Evolutionary conservation across 345 rosid species (phyloP).

Genomic region (Sisymbrium irio): DNA sequence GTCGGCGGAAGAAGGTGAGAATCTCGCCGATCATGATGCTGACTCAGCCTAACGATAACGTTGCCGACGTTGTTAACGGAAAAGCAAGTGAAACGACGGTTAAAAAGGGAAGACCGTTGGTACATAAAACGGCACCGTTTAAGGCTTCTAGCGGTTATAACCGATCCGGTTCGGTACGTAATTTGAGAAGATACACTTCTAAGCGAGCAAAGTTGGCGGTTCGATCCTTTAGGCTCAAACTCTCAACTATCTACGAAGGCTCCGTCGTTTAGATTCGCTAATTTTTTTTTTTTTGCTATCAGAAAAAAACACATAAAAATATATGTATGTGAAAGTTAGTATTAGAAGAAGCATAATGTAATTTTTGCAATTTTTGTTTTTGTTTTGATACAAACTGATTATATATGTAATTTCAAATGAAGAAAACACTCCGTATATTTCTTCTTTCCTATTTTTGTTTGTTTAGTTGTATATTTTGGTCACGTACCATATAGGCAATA

Average conservation of each 20-base stretch:
- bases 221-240: constrained; percentile 65
- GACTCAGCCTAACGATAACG: constrained; percentile 23
- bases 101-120: not conserved
- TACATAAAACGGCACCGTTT: constrained; percentile 16
- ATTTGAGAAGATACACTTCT: constrained; percentile 53
- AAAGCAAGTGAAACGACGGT: constrained; percentile 9
- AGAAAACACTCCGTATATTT: constrained; percentile 10
- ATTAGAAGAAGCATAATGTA: not conserved
- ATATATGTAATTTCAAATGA: not conserved
- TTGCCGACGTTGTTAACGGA: constrained; percentile 7
- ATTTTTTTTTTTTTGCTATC: too few species aligned
- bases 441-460: not conserved
- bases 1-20: constrained; percentile 44
- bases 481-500: not conserved
- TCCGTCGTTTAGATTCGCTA: constrained; percentile 35
- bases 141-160: constrained; percentile 23
- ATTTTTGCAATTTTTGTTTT: not conserved
- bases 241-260: constrained; percentile 79
- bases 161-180: constrained; percentile 62
- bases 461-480: constrained; percentile 3
- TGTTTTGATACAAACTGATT: not conserved
- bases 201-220: constrained; percentile 68
- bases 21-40: constrained; percentile 54
- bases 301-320: constrained; percentile 1
- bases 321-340: too few species aligned